Evolutionary conservation across 768 basidiomycete species (phyloP).

Genomic region (Phanerodontia chrysosporium): DNA sequence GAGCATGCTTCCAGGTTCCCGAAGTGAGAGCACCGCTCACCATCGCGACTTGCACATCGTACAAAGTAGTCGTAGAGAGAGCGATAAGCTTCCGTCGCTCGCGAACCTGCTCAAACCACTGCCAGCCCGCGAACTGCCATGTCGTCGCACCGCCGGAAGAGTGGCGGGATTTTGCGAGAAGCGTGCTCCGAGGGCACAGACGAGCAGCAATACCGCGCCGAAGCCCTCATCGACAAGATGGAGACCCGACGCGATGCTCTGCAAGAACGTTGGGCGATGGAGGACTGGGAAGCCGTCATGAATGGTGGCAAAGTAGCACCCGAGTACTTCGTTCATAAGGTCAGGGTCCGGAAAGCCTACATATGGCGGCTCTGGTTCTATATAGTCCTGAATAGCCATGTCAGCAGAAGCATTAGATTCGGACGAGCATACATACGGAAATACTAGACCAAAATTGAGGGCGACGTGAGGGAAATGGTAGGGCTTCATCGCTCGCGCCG

Average conservation of each 20-base stretch:
- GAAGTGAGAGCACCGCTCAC: not conserved
- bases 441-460: too few species aligned
- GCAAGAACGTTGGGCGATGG: slow-evolving; percentile 42
- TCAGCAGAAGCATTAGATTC: too few species aligned
- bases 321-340: slow-evolving; percentile 38
- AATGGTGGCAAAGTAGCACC: slow-evolving; percentile 42
- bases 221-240: slow-evolving; percentile 42
- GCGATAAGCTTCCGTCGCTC: not conserved
- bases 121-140: slow-evolving; percentile 37
- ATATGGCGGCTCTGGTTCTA: too few species aligned
- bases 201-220: slow-evolving; percentile 38
- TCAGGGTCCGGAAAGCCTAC: slow-evolving; percentile 27
- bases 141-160: slow-evolving; percentile 20
- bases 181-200: slow-evolving; percentile 25
- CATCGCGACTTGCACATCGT: not conserved
- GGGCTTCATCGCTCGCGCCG: too few species aligned
- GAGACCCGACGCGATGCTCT: slow-evolving; percentile 31
- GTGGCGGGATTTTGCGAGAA: slow-evolving; percentile 18
- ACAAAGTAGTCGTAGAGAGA: not conserved
- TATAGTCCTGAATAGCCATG: too few species aligned
- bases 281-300: slow-evolving; percentile 44
- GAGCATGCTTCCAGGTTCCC: too few species aligned
- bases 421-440: too few species aligned
- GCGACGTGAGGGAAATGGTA: too few species aligned
- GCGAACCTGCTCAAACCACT: slow-evolving; percentile 31